These are phyloP conservation scores for Takakia lepidozioides DNA, from an alignment of 225 moss, liverwort and hornwort genomes.

Conservation along the genomic window DNA sequence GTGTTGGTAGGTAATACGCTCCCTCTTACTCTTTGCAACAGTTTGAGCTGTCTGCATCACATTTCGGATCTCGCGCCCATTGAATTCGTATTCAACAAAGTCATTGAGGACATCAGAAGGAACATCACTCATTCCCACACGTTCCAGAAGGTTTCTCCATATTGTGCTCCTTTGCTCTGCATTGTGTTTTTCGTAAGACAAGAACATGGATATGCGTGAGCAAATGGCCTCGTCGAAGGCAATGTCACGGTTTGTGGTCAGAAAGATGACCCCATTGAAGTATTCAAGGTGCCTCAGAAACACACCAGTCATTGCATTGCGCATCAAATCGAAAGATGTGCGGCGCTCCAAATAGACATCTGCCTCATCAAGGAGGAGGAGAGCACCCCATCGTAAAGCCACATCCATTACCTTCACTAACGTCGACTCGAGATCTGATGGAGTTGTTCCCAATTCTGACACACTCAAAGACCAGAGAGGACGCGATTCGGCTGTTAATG, in stretches of 20 bases:
- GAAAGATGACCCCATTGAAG: conserved; percentile 32
- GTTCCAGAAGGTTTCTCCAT: conserved; percentile 34
- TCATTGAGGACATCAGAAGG: not conserved
- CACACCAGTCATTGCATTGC: conserved; percentile 30
- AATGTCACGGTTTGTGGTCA: conserved; percentile 37
- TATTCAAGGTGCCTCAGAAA: conserved; percentile 38
- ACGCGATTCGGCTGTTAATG: conserved; percentile 23
- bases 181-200: conserved; percentile 18
- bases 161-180: conserved; percentile 8
- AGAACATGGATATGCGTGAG: conserved; percentile 46
- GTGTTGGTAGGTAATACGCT: not conserved
- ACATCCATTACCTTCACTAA: conserved; percentile 9
- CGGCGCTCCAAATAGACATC: conserved; percentile 1
- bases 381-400: conserved; percentile 12
- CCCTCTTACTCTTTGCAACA: conserved; percentile 15
- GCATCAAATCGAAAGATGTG: conserved; percentile 6
- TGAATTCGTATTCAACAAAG: conserved; percentile 17
- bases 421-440: conserved; percentile 1
- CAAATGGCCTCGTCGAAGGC: conserved; percentile 48
- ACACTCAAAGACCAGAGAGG: conserved; percentile 25
- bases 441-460: conserved; percentile 5
- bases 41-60: conserved; percentile 31
- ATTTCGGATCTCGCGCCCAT: conserved; percentile 54
- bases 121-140: conserved; percentile 4
- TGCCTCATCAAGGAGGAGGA: conserved; percentile 13